A percentile compares a stretch with the other conserved stretches of the same genome.
Evolutionary conservation across 2,329 filamentous ascomycete species (phyloP).

Genomic region (Emmonsia crescens): DNA sequence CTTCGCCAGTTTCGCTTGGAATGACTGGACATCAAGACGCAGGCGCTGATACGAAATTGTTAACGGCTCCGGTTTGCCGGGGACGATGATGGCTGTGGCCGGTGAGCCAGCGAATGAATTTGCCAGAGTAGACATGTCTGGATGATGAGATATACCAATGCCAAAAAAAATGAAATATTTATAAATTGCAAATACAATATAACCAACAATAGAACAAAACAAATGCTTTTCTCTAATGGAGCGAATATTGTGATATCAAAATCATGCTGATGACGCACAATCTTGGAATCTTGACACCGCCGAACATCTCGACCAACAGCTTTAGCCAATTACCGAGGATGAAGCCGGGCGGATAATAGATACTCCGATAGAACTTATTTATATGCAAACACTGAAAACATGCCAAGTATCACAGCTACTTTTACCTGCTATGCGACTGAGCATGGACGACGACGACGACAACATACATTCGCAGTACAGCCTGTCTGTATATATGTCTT

Average conservation of each 20-base stretch:
- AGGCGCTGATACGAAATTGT: slow-evolving; percentile 62
- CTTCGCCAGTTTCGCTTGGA: slow-evolving; percentile 67
- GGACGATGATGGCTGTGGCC: slow-evolving; percentile 60
- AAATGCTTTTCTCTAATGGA: background rate
- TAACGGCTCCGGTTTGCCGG: slow-evolving; percentile 50
- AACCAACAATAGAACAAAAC: background rate
- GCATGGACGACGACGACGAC: background rate
- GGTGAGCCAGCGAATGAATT: slow-evolving; percentile 46
- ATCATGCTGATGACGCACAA: background rate
- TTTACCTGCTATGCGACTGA: background rate
- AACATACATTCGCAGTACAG: background rate
- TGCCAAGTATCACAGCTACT: background rate
- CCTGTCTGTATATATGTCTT: background rate
- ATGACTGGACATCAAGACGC: slow-evolving; percentile 52
- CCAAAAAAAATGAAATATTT: background rate
- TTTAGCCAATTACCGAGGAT: background rate
- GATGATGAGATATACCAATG: background rate
- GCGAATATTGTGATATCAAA: background rate
- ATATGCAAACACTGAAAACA: slow-evolving; percentile 14
- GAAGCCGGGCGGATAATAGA: background rate
- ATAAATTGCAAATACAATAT: background rate
- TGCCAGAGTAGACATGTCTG: slow-evolving; percentile 46
- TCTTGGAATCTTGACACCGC: too few relatives aligned
- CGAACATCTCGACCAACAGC: background rate
- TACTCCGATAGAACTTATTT: background rate